Evolutionary conservation across 2,329 filamentous ascomycete genomes (phyloP), one percentile per base, ranked within the genome.

Genomic region (Stemphylium lycopersici): DNA sequence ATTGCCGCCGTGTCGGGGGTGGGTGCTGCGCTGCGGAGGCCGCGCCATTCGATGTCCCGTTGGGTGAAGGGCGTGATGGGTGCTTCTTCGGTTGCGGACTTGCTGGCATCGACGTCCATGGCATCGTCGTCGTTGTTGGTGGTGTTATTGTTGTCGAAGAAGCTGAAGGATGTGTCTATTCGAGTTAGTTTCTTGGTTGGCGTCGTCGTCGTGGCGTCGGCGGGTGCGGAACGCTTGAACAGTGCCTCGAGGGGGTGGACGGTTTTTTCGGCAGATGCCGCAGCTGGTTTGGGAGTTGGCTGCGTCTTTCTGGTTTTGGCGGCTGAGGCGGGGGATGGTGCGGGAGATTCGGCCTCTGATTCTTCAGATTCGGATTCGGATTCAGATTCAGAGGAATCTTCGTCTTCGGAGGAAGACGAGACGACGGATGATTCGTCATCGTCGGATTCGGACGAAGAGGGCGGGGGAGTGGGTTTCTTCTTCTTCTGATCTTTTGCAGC

Each of bases 1-100:
- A 90, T 87, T 55, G 92, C 87, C 1, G 91, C 91, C 0, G 95
- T 98, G 70, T 99, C 95, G 0, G 95, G 95, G 0, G 95, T 99
- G 0, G 95, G 95, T 2, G 95, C 95, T 5, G 92, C 92, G 71
- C 92, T 97, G 51, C 95, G 84, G n/a, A 90, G 71, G 45, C 84
- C 85, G 58, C 92, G 84, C 77, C 81, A 86, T 64, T 91, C 88
- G 26, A 93, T 80, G 62, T 98, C 93, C 62, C 87, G 84, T 59
- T 87, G 86, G 0, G 90, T 91, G 72, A 87, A 96, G 0, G 93
- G 93, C 0, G 93, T 97, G 75, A 91, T 86, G 11, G 92, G 93
- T 1, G 55, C 53, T 22, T 65, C 63, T 6, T 57, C 58, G 4
- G 60, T 47, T 15, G 45, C 11, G 26, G 10, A 8, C 26, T 29